Evolutionary conservation across 495 filamentous ascomycete genomes (phyloP), one percentile per base, ranked within the genome.

Genomic region (Ramalina intermedia): DNA sequence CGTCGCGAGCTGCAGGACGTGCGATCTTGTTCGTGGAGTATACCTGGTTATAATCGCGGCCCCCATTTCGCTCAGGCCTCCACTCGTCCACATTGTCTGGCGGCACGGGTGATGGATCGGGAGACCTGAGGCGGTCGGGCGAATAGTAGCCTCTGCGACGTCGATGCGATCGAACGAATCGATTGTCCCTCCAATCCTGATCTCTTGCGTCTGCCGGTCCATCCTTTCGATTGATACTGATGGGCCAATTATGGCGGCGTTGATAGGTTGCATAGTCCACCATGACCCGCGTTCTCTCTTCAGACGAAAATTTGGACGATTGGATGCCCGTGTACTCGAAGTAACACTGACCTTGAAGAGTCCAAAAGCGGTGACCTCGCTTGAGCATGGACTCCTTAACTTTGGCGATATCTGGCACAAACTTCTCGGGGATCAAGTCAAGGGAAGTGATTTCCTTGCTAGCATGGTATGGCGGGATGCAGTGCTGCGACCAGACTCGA

Each of bases 391-490:
- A 36, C 17, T 40, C 41, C 43, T 41, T 51, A 14, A 55, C 42
- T 14, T 26, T 17, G 0, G 49, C 43, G 24, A 26, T 33, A 9
- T 52, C 52, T 3, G 41, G 41, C 9, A 55, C 14, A 29, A 52
- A 58, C 12, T 33, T 51, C 18, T 49, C 52, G 12, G 55, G 55
- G 21, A 58, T 38, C 18, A 58, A 37, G 13, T 52, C 40, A 11
- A 85, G 67, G 2, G 65, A 62, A 5, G 58, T 71, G 55, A 85
- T 80, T 16, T 71, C 63, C 29, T 58, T 66, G 27, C 73, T 77
- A n/a, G 80, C 82, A 20, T 65, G 58, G 55, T 75, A 85, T 18
- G 59, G 47, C 23, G 58, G 55, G 24, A 84, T 70, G 18, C 54
- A 54, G 43, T 76, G 67, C 11, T 55, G 55, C 23, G 69, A 56